Conservation (phyloP, 2,329 filamentous ascomycete genomes). For the Fusarium scirpi region DNA sequence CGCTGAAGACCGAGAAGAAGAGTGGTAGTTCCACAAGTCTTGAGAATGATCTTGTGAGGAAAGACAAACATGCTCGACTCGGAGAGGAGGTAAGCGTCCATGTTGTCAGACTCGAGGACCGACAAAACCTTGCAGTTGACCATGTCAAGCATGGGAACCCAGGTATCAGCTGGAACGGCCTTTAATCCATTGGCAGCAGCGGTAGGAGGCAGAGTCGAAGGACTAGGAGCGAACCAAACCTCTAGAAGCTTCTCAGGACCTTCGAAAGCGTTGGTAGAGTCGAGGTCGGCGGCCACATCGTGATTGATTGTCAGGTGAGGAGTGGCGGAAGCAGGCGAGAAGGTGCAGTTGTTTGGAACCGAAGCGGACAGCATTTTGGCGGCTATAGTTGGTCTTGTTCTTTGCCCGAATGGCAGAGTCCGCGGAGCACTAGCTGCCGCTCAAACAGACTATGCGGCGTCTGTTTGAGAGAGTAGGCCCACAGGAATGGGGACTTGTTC, state of each 20-base stretch:
- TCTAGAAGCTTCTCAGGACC: constrained; percentile 98
- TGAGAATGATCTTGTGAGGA: constrained; percentile 98
- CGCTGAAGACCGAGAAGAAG: constrained; percentile 89
- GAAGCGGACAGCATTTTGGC: constrained; percentile 80
- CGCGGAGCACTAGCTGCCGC: constrained; percentile 97
- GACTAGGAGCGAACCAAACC: constrained; percentile 94
- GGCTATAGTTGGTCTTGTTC: constrained; percentile 26
- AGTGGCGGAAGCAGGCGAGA: constrained; percentile 84
- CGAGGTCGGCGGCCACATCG: constrained; percentile 90
- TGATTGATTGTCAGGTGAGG: constrained; percentile 97
- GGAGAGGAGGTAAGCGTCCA: constrained; percentile 96
- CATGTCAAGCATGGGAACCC: constrained; percentile 97
- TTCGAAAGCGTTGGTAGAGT: constrained; percentile 97
- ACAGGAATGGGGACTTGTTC: constrained; percentile 72
- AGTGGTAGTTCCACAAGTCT: constrained; percentile 98
- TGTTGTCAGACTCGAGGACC: constrained; percentile 89
- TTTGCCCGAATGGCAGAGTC: constrained; percentile 62
- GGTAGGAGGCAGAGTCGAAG: constrained; percentile 76
- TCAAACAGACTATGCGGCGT: constrained; percentile 96
- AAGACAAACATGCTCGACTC: constrained; percentile 99
- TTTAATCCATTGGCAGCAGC: constrained; percentile 84
- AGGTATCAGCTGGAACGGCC: constrained; percentile 82
- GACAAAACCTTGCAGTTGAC: constrained; percentile 99
- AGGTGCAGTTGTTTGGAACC: constrained; percentile 83
- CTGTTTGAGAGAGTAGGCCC: constrained; percentile 98